Base-by-base conservation (phyloP, 1,284 basidiomycete genomes). In the Athelia sp. region DNA sequence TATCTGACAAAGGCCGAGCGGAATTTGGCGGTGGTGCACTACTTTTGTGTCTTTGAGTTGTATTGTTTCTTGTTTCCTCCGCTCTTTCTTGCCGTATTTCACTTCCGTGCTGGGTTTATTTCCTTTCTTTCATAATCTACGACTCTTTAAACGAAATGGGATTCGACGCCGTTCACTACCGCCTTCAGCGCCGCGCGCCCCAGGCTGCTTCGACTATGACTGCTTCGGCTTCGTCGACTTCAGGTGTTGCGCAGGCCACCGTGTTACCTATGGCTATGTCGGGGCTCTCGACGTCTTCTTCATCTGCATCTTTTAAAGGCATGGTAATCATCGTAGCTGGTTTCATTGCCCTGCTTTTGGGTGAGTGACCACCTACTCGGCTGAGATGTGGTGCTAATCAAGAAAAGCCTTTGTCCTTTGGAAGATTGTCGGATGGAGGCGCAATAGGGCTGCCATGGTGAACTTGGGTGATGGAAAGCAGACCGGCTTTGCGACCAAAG, bases 251-350 rank as follows among this genome's bases (percentile, higher is more conserved):
- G 43, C 22, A 9, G 19, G 8, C 43, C 21, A 44, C 43, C 8
- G 18, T 21, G 15, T 6, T 21, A 15, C 21, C 43, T 11, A 21
- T n/a, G 24, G 19, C n/a, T n/a, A n/a, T 29, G 26, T 29, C 26
- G 26, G 26, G 26, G n/a, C 6, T 21, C 19, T 40, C 36, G 15
- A 8, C 36, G 9, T 8, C 6, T n/a, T 21, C 15, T 40, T 21
- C 36, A 17, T n/a, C n/a, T n/a, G 19, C 36, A n/a, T n/a, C 49
- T 11, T 26, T 60, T 21, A 66, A 58, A 55, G 62, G 63, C 18
- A 54, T 71, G 42, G 60, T 61, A 32, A 60, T 56, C 9, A 56
- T 68, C 36, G 58, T 65, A 38, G 62, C 66, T 34, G 47, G 66
- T 36, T 56, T 71, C 14, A 65, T 62, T 18, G 38, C 63, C 11